Conservation (phyloP, 1,284 basidiomycete genomes). For the Peniophora sp. region DNA sequence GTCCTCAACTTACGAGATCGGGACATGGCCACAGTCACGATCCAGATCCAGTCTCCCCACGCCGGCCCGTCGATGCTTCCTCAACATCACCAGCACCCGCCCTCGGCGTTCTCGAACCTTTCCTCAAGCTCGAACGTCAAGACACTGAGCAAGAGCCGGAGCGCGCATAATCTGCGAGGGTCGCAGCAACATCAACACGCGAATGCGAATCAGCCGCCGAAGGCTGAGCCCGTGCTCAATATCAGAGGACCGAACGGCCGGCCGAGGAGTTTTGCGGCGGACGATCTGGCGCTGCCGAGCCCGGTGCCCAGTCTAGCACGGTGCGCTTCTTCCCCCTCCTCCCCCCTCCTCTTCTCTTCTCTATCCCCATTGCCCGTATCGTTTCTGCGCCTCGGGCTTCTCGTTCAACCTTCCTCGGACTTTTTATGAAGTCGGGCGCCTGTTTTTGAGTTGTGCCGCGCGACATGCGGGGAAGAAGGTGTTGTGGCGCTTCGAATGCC, state of each 20-base stretch:
- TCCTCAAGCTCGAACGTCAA: too few species aligned
- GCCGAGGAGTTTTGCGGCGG: constrained; percentile 45
- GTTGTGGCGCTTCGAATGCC: too few species aligned
- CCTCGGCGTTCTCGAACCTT: constrained; percentile 21
- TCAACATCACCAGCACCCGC: constrained; percentile 6
- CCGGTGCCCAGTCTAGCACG: constrained; percentile 52
- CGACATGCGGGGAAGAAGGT: too few species aligned
- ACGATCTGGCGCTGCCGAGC: constrained; percentile 51
- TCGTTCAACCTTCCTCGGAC: too few species aligned
- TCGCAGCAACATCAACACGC: constrained; percentile 1
- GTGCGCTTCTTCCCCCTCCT: constrained; percentile 30
- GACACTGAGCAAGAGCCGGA: constrained; percentile 39
- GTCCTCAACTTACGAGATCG: constrained; percentile 1
- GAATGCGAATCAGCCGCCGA: constrained; percentile 7
- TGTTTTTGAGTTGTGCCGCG: not conserved
- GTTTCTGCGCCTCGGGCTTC: too few species aligned
- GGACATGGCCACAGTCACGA: too few species aligned
- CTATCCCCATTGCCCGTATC: constrained; percentile 4
- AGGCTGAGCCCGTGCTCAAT: constrained; percentile 4
- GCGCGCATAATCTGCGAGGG: constrained; percentile 27
- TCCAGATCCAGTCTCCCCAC: not conserved
- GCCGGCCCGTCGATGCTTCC: not conserved
- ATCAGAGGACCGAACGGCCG: constrained; percentile 11
- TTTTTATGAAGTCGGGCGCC: not conserved
- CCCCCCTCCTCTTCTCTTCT: constrained; percentile 2